Conservation (phyloP, 345 rosid species). For the Brassica rapa region DNA sequence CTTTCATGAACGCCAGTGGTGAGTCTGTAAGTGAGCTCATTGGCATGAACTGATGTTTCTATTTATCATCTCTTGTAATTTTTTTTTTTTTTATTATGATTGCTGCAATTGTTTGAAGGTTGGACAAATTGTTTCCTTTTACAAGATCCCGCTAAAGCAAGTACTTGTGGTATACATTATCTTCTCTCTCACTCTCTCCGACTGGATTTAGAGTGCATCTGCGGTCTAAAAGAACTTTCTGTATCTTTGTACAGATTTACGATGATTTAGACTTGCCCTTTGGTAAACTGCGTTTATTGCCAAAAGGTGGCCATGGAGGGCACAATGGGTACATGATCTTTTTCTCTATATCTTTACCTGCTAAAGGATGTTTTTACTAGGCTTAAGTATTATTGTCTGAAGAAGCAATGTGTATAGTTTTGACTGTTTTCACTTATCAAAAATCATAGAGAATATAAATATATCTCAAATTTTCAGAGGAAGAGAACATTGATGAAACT, state of each 20-base stretch:
- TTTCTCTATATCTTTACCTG: background rate
- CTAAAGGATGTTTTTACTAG: background rate
- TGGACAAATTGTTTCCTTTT: slow-evolving; percentile 76
- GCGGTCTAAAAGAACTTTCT: background rate
- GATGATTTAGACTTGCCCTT: slow-evolving; percentile 96
- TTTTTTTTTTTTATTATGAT: slow-evolving; percentile 18
- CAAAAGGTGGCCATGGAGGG: slow-evolving; percentile 99
- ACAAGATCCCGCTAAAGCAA: slow-evolving; percentile 93
- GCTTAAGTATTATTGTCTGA: background rate
- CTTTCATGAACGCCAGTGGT: slow-evolving; percentile 93
- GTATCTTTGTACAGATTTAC: slow-evolving; percentile 55
- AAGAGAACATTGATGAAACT: slow-evolving; percentile 11
- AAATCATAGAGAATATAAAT: slow-evolving; percentile 2
- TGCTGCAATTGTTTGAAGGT: slow-evolving; percentile 56
- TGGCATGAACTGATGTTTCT: slow-evolving; percentile 8
- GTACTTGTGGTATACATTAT: slow-evolving; percentile 68
- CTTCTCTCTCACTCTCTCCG: slow-evolving; percentile 13
- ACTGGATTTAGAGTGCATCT: background rate
- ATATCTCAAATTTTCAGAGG: background rate
- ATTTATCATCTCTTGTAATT: background rate
- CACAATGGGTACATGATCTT: slow-evolving; percentile 72
- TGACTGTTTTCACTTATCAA: slow-evolving; percentile 3
- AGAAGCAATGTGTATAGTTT: slow-evolving; percentile 8
- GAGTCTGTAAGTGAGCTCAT: slow-evolving; percentile 84
- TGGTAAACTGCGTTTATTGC: slow-evolving; percentile 81